These are phyloP conservation scores for Effrenium voratum DNA, from an alignment of 73 alveolate genomes.

Conservation along the genomic window DNA sequence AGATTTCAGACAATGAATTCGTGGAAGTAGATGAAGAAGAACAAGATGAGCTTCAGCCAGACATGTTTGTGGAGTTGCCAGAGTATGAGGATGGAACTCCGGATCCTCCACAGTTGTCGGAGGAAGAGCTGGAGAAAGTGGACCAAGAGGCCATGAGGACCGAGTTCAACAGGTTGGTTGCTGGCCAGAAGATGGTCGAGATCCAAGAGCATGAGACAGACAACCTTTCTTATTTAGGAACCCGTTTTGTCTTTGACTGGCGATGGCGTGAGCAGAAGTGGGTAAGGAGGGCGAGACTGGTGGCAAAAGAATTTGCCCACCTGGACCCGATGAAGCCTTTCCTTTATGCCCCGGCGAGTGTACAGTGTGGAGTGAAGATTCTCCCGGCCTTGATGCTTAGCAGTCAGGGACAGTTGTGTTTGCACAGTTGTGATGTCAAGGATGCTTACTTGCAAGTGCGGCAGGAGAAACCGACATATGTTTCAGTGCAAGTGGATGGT, in stretches of 20 bases:
- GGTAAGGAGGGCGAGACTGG: background rate
- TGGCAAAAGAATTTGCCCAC: too few relatives aligned
- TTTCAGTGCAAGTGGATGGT: too few relatives aligned
- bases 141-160: background rate
- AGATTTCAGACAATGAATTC: background rate
- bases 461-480: too few relatives aligned
- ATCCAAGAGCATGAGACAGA: background rate
- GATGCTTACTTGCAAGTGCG: too few relatives aligned
- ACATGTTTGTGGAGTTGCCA: background rate
- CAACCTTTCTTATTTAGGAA: background rate
- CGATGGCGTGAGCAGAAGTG: background rate
- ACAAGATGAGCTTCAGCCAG: background rate
- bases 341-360: too few relatives aligned
- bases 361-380: too few relatives aligned
- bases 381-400: too few relatives aligned
- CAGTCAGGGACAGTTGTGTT: too few relatives aligned
- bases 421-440: too few relatives aligned
- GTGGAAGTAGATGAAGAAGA: background rate
- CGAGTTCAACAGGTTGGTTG: background rate
- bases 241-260: background rate
- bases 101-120: background rate
- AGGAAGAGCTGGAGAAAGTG: background rate
- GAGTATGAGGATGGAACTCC: background rate
- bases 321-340: too few relatives aligned
- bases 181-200: background rate